Percentiles rank a stretch among this genome's conserved stretches.
Evolutionary conservation across 208 protist genomes (phyloP).

Genomic region (Trypanosomatidae sp.): DNA sequence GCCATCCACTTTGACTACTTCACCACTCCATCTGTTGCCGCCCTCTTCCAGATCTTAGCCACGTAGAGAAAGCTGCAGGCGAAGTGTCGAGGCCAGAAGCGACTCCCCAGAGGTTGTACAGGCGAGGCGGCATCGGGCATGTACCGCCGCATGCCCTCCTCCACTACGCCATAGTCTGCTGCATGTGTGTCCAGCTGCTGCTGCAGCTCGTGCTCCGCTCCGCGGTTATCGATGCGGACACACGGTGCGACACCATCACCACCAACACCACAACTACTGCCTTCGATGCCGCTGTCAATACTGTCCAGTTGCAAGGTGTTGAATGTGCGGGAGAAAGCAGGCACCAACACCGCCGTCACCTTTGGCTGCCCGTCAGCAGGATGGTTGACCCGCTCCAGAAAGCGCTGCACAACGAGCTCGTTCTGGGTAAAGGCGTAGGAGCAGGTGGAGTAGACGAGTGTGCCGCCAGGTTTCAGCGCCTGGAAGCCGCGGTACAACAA

Average conservation of each 20-base stretch:
- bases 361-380: background rate
- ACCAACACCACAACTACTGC: background rate
- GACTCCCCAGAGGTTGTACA: conserved; percentile 43
- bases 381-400: conserved; percentile 40
- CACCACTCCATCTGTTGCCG: background rate
- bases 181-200: conserved; percentile 19
- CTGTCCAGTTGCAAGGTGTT: too few species aligned
- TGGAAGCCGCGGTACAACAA: conserved; percentile 76
- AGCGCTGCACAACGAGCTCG: conserved; percentile 81
- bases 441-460: conserved; percentile 94
- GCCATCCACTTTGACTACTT: background rate
- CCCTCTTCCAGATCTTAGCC: conserved; percentile 73
- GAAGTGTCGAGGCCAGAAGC: conserved; percentile 69
- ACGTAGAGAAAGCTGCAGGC: conserved; percentile 82
- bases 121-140: too few species aligned
- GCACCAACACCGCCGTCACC: conserved; percentile 7
- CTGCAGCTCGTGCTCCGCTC: conserved; percentile 11
- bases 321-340: conserved; percentile 27
- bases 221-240: conserved; percentile 9
- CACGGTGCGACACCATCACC: conserved; percentile 4
- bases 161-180: conserved; percentile 28
- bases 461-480: conserved; percentile 71
- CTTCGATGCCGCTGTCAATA: too few species aligned
- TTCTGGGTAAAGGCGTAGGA: conserved; percentile 91
- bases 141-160: conserved; percentile 2